Conservation (phyloP, 1,284 basidiomycete species). For the Jaminaea rosea region DNA sequence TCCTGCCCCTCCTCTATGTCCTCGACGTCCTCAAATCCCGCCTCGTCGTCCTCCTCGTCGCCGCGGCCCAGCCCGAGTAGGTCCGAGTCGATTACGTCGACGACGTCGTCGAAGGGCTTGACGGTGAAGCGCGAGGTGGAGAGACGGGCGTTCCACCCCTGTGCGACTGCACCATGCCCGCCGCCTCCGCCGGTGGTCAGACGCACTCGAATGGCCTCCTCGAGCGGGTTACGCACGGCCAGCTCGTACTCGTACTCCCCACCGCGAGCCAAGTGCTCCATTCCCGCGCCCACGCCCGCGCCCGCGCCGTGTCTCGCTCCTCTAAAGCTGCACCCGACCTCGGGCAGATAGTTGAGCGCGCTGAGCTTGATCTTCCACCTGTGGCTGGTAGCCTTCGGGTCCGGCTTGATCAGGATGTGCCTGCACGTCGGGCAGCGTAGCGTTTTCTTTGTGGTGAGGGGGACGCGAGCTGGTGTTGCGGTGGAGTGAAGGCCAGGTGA, state of each 20-base stretch:
- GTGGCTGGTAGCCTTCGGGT: conserved; percentile 85
- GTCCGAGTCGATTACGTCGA: not conserved
- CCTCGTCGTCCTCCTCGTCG: conserved; percentile 55
- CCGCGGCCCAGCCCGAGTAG: not conserved
- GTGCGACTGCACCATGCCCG: not conserved
- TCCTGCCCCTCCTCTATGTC: not conserved
- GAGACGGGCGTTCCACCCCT: not conserved
- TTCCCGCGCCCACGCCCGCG: conserved; percentile 20
- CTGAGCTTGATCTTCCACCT: conserved; percentile 95
- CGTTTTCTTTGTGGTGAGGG: conserved; percentile 80
- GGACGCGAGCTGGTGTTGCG: conserved; percentile 75
- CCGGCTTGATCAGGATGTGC: conserved; percentile 94
- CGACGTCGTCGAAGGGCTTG: not conserved
- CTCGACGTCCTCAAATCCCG: conserved; percentile 4
- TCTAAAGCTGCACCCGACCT: conserved; percentile 54
- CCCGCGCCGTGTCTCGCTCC: not conserved
- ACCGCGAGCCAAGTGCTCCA: conserved; percentile 58
- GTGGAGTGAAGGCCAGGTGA: too few relatives aligned
- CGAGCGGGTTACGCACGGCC: conserved; percentile 80
- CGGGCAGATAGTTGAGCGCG: conserved; percentile 83
- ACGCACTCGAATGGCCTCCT: conserved; percentile 81
- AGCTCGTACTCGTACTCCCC: conserved; percentile 77
- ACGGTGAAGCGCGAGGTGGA: not conserved
- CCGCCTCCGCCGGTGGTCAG: conserved; percentile 51
- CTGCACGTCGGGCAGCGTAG: conserved; percentile 89